These are phyloP conservation scores for Durio zibethinus DNA, from an alignment of 345 rosid species.

Conservation along the genomic window DNA sequence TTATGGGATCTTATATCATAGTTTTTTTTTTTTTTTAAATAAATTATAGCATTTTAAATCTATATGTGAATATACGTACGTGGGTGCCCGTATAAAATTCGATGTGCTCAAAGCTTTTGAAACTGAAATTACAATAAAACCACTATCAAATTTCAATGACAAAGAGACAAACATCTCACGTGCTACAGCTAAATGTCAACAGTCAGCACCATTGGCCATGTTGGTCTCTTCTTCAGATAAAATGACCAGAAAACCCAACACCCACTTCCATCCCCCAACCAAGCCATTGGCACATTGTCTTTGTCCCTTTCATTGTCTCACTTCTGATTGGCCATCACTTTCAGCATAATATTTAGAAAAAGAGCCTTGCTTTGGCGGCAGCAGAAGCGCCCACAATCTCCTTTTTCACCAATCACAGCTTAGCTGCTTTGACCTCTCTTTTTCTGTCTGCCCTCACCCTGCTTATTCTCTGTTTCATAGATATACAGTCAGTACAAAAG, in stretches of 20 bases:
- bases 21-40: too few relatives aligned
- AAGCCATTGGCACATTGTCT: conserved; percentile 4
- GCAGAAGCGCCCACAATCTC: conserved; percentile 35
- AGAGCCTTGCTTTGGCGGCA: conserved; percentile 12
- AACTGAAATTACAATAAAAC: background rate
- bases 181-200: conserved; percentile 30
- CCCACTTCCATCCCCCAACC: background rate
- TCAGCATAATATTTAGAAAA: background rate
- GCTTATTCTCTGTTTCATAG: conserved; percentile 19
- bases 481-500: background rate
- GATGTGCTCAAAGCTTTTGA: too few relatives aligned
- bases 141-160: background rate
- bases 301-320: conserved; percentile 22
- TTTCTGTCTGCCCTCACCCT: conserved; percentile 13
- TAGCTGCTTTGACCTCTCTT: conserved; percentile 50
- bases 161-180: conserved; percentile 21
- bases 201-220: conserved; percentile 13
- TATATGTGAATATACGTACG: too few relatives aligned
- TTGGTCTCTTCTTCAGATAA: background rate
- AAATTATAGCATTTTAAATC: too few relatives aligned
- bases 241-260: conserved; percentile 23
- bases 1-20: too few relatives aligned
- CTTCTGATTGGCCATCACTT: conserved; percentile 28
- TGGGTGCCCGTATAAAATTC: too few relatives aligned
- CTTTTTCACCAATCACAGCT: conserved; percentile 61